These are phyloP conservation scores for Pyrenophora tritici-repentis DNA, from an alignment of 2,329 filamentous ascomycete genomes.

Conservation along the genomic window DNA sequence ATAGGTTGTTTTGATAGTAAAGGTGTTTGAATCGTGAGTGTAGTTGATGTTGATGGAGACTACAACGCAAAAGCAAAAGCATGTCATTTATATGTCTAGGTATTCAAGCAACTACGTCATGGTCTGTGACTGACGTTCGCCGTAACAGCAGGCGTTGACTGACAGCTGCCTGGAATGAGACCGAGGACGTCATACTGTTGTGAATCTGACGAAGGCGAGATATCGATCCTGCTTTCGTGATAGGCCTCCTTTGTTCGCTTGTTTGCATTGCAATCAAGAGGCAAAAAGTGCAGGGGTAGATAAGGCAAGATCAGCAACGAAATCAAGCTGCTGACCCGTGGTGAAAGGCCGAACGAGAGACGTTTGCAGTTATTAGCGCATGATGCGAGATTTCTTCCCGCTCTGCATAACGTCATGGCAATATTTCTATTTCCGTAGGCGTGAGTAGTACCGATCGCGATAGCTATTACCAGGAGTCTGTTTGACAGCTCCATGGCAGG, in stretches of 20 bases:
- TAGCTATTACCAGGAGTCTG: background rate
- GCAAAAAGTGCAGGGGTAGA: conserved; percentile 13
- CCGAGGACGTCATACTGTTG: conserved; percentile 6
- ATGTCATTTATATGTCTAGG: conserved; percentile 35
- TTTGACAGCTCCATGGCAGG: conserved; percentile 7
- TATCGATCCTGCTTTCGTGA: conserved; percentile 1
- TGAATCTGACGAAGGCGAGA: background rate
- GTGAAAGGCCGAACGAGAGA: background rate
- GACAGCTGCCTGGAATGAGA: conserved; percentile 11
- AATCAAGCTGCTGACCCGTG: conserved; percentile 7
- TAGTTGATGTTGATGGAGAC: conserved; percentile 22
- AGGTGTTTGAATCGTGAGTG: conserved; percentile 15
- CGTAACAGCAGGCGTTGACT: conserved; percentile 11
- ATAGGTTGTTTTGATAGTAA: conserved; percentile 27
- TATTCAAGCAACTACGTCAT: conserved; percentile 32
- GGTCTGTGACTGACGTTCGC: conserved; percentile 9
- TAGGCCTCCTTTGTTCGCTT: conserved; percentile 11
- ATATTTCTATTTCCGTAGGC: no score
- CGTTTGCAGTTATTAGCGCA: background rate
- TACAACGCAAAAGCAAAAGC: conserved; percentile 1
- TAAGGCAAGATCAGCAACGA: conserved; percentile 2
- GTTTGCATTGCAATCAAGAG: conserved; percentile 7
- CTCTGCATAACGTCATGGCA: no score
- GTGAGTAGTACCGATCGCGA: no score
- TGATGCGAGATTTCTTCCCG: no score